A percentile compares a stretch with the other conserved stretches of the same genome.
Evolutionary conservation across 805 yeast genomes (phyloP).

Genomic region (Nakazawaea siamensis): DNA sequence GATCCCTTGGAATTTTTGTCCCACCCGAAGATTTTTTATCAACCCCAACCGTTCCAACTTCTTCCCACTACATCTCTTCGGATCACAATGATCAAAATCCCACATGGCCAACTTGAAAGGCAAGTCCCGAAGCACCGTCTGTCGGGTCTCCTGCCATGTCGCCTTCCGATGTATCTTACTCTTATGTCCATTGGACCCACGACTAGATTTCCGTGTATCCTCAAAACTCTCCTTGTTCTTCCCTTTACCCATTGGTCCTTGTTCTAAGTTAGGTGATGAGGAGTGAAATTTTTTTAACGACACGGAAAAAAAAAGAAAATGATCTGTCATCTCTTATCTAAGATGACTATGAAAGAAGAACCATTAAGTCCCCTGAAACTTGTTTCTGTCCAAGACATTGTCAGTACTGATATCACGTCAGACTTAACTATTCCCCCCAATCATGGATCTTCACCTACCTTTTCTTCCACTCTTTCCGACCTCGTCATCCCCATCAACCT

Average conservation of each 20-base stretch:
- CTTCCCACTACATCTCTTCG: conserved; percentile 94
- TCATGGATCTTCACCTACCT: too few relatives aligned
- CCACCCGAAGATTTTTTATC: conserved; percentile 73
- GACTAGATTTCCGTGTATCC: conserved; percentile 20
- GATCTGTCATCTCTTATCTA: too few relatives aligned
- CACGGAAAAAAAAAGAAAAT: too few relatives aligned
- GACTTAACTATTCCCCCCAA: too few relatives aligned
- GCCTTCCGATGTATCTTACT: conserved; percentile 43
- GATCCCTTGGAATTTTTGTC: conserved; percentile 86
- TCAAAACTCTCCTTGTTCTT: conserved; percentile 39
- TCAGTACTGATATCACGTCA: too few relatives aligned
- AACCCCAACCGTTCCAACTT: conserved; percentile 84
- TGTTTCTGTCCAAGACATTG: too few relatives aligned
- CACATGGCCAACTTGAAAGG: conserved; percentile 95
- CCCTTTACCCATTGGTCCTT: conserved; percentile 53
- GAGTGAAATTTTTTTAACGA: too few relatives aligned
- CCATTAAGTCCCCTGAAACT: too few relatives aligned
- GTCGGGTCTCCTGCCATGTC: conserved; percentile 21
- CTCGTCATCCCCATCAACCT: conserved; percentile 32
- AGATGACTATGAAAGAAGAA: too few relatives aligned
- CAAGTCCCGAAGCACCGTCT: conserved; percentile 28
- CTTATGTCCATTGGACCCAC: conserved; percentile 49
- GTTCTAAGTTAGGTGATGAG: background rate
- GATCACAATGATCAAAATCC: conserved; percentile 99
- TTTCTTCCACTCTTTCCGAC: too few relatives aligned